These are phyloP conservation scores for Seminavis robusta DNA, from an alignment of 108 stramenopile species.

Conservation along the genomic window DNA sequence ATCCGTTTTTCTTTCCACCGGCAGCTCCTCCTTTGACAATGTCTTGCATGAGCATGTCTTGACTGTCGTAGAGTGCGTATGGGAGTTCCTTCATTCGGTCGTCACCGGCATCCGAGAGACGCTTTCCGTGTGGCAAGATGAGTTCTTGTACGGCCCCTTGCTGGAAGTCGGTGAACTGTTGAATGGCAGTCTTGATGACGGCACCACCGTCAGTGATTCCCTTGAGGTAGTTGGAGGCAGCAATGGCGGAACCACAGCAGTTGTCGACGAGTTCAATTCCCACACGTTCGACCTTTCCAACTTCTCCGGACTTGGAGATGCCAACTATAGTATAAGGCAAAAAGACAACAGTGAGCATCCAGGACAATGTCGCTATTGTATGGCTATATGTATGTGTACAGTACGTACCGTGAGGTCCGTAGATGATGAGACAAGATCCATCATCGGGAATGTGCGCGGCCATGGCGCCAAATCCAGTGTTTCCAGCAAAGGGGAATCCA, in stretches of 20 bases:
- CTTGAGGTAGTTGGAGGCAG: constrained; percentile 40
- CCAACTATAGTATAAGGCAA: constrained; percentile 64
- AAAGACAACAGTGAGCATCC: constrained; percentile 52
- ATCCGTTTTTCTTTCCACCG: constrained; percentile 23
- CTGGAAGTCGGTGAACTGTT: constrained; percentile 36
- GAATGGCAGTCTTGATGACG: constrained; percentile 26
- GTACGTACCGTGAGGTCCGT: constrained; percentile 47
- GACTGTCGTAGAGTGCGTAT: constrained; percentile 46
- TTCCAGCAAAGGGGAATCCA: constrained; percentile 39
- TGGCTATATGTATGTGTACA: constrained; percentile 59
- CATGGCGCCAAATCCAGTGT: constrained; percentile 35
- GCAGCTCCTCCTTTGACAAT: constrained; percentile 35
- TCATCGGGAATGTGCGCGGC: constrained; percentile 34
- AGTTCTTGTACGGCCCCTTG: constrained; percentile 42
- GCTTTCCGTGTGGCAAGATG: constrained; percentile 46
- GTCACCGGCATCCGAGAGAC: constrained; percentile 35
- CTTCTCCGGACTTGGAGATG: constrained; percentile 15
- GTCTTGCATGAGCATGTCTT: constrained; percentile 34
- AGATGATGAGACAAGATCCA: constrained; percentile 26
- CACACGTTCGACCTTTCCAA: constrained; percentile 37
- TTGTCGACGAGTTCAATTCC: constrained; percentile 24
- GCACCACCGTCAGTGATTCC: constrained; percentile 11
- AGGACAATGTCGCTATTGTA: too few relatives aligned
- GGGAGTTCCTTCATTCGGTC: constrained; percentile 54
- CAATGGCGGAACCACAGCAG: constrained; percentile 56